Base-by-base conservation (phyloP, 2,329 filamentous ascomycete species). In the Alternaria angustiovoidea region DNA sequence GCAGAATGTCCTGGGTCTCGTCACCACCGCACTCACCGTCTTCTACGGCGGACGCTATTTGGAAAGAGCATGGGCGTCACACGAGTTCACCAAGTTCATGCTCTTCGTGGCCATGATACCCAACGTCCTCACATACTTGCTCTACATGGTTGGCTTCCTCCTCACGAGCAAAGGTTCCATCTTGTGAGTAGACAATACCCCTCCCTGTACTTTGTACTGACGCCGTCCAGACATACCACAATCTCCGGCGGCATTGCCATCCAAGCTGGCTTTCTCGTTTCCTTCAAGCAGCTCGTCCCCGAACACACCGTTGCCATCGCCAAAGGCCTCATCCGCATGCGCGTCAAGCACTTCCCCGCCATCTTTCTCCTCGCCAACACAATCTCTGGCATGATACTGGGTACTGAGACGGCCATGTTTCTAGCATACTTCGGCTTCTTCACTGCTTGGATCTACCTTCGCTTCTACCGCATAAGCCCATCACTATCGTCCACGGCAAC, bases 291-390 rank as follows among this genome's bases (percentile, higher is more conserved):
- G 80, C 91, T 99, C 51, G 91, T 98, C 36, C 95, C 95, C 22
- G 94, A 97, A 63, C 95, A 99, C 79, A 99, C 95, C 11, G 94
- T 98, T 54, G 95, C 94, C 5, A 87, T 99, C 59, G 94, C 97
- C 82, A 91, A 91, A 66, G 93, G 93, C 65, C 82, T 97, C 62
- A 78, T 98, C 60, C 96, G 95, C 61, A 88, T 98, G 78, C 91
- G 94, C 68, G 93, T 99, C 55, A 89, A 90, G 76, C 88, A 90
- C 76, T 90, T 90, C 82, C 96, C 81, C 64, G 95, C 81, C 84
- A 91, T 88, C 77, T 97, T 85, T 83, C 88, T 85, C 65, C 78
- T 92, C 58, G 86, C 96, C 61, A 89, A 91, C 67, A 84, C 90
- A 34, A 82, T 91, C 54, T 88, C 88, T 30, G 87, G 88, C 34